Conservation (phyloP, 2,329 filamentous ascomycete genomes). For the Verticillium longisporum region DNA sequence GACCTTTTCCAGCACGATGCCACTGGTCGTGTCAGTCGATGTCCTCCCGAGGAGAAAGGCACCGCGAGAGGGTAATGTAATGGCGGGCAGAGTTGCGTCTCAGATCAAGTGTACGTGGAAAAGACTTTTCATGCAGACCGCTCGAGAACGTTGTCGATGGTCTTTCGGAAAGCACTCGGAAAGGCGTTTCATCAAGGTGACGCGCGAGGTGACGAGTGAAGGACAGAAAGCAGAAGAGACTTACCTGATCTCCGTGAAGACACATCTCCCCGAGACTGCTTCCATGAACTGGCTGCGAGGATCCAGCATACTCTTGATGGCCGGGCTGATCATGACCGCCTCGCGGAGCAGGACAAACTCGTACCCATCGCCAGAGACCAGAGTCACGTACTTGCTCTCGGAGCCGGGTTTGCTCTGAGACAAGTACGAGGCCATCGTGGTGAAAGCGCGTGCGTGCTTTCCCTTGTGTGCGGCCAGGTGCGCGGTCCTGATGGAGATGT, state of each 20-base stretch:
- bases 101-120: constrained; percentile 60
- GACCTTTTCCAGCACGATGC: constrained; percentile 69
- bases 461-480: neutral
- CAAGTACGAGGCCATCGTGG: neutral
- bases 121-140: constrained; percentile 39
- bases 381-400: constrained; percentile 64
- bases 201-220: constrained; percentile 15
- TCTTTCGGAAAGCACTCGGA: constrained; percentile 42
- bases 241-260: constrained; percentile 70
- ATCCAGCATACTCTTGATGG: constrained; percentile 70
- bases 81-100: constrained; percentile 23
- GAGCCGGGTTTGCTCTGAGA: neutral
- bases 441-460: neutral
- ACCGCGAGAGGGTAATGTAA: constrained; percentile 8
- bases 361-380: constrained; percentile 68
- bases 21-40: constrained; percentile 40
- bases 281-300: constrained; percentile 62
- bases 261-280: constrained; percentile 55
- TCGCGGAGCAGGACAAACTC: constrained; percentile 71
- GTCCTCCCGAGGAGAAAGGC: neutral
- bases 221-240: constrained; percentile 15
- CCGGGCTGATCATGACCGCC: constrained; percentile 61
- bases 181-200: constrained; percentile 24
- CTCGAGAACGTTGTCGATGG: constrained; percentile 16
- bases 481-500: neutral